Conservation (phyloP, 352 stramenopile genomes). For the Phytophthora sp. region DNA sequence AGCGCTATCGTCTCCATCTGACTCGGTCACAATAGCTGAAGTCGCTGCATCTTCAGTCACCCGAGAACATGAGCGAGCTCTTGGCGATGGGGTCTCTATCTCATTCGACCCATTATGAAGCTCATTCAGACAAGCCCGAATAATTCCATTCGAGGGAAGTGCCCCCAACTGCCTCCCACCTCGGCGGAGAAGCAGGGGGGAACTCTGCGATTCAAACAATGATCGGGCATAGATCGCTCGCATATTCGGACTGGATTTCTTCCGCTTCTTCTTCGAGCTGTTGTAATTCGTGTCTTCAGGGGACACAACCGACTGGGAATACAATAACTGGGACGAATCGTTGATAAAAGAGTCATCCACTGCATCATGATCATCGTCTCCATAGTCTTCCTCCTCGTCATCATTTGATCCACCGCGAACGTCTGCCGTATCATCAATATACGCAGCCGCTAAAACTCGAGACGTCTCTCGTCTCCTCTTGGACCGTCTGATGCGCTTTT, state of each 20-base stretch:
- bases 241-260: slow-evolving; percentile 59
- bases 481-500: slow-evolving; percentile 66
- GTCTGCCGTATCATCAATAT: slow-evolving; percentile 75
- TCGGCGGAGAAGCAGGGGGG: slow-evolving; percentile 37
- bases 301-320: slow-evolving; percentile 55
- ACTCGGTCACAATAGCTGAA: slow-evolving; percentile 17
- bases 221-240: slow-evolving; percentile 79
- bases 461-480: slow-evolving; percentile 48
- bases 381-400: slow-evolving; percentile 71
- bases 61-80: slow-evolving; percentile 15
- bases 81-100: slow-evolving; percentile 15
- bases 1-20: slow-evolving; percentile 22
- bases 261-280: slow-evolving; percentile 33
- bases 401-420: slow-evolving; percentile 63
- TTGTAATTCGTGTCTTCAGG: slow-evolving; percentile 25
- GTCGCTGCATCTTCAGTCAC: neutral
- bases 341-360: slow-evolving; percentile 83
- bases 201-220: slow-evolving; percentile 64
- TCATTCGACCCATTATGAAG: slow-evolving; percentile 32
- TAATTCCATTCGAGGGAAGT: slow-evolving; percentile 64
- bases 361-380: slow-evolving; percentile 55
- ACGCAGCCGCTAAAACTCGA: slow-evolving; percentile 48
- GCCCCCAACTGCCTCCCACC: slow-evolving; percentile 44
- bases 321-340: slow-evolving; percentile 82
- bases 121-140: slow-evolving; percentile 66